Evolutionary conservation across 1,284 basidiomycete species (phyloP).

Genomic region (Apiotrichum brassicae): DNA sequence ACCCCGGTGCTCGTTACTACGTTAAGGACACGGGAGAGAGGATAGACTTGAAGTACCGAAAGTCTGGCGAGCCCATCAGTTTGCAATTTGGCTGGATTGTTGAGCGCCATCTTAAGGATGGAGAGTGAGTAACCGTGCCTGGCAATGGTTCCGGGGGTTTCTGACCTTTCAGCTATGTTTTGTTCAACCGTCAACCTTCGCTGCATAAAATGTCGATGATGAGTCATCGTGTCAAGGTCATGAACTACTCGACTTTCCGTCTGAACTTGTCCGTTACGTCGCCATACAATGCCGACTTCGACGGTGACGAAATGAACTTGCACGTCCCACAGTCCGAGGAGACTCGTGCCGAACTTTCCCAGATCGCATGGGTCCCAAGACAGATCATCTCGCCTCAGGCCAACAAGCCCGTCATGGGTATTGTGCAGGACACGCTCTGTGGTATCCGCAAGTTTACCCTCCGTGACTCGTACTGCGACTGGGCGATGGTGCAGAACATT

Average conservation of each 20-base stretch:
- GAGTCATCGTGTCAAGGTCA: conserved; percentile 95
- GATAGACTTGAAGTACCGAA: conserved; percentile 94
- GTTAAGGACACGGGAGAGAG: conserved; percentile 97
- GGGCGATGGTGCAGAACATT: conserved; percentile 92
- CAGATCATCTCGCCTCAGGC: conserved; percentile 99
- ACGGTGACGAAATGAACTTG: conserved; percentile 99
- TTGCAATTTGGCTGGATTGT: conserved; percentile 99
- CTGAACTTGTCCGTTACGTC: conserved; percentile 37
- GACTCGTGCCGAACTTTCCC: conserved; percentile 93
- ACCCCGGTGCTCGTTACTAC: conserved; percentile 95
- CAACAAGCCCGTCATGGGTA: conserved; percentile 99
- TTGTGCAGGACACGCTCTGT: conserved; percentile 97
- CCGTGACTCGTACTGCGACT: conserved; percentile 88
- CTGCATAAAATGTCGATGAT: conserved; percentile 99
- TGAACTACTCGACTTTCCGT: conserved; percentile 93
- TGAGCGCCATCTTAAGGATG: conserved; percentile 93
- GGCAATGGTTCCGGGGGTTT: not conserved
- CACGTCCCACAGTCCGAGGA: conserved; percentile 98
- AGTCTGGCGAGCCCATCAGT: conserved; percentile 86
- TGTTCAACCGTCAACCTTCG: conserved; percentile 98
- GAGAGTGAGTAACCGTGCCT: conserved; percentile 64
- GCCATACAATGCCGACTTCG: conserved; percentile 85
- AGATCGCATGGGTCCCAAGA: conserved; percentile 85
- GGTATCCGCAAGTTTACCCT: conserved; percentile 96
- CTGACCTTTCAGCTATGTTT: conserved; percentile 62